Base-by-base conservation (phyloP, 2,329 filamentous ascomycete genomes). In the Apiospora koreana region DNA sequence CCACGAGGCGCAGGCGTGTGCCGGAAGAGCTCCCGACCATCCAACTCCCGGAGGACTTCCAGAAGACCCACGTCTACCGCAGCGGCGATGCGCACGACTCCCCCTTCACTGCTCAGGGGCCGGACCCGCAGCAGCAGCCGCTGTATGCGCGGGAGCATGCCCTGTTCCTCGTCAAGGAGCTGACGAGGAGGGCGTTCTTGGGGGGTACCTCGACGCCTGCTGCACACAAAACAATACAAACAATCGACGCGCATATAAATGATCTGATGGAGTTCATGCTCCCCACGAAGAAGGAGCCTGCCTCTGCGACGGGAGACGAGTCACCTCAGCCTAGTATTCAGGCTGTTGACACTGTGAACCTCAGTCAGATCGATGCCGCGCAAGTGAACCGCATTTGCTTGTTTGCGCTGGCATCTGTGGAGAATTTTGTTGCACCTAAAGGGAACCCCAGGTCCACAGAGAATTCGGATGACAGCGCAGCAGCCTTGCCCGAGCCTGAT, bases 11-110 rank as follows among this genome's bases (percentile, higher is more conserved):
- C 65, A 73, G 71, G 73, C 74, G 73, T 76, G 75, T 80, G 78
- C 79, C 80, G 43, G 79, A 82, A 35, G 81, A 82, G 62, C 74
- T 89, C 14, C 87, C 87, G n/a, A 82, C 84, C 2, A 80, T 88
- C 28, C 81, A 85, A 67, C 80, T 93, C 18, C 89, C 91, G 0
- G 79, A 83, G 69, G 86, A 84, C 79, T 93, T 92, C 72, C 79
- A 89, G 68, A 80, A 85, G 48, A 78, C 81, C 25, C 87, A 87
- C 69, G 84, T 92, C 38, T 77, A 78, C 65, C 75, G 84, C 12
- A 75, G 78, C 41, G 78, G 83, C 42, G 79, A 82, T 72, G 69
- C 68, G 69, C 69, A 16, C 42, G 41, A 9, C 64, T 54, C 72
- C 69, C 31, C 54, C 18, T 62, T 62, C 18, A 8, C 9, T 2